Evolutionary conservation across 2,329 filamentous ascomycete species (phyloP), one percentile per base, ranked within the genome.

Genomic region (Fusarium mundagurra): DNA sequence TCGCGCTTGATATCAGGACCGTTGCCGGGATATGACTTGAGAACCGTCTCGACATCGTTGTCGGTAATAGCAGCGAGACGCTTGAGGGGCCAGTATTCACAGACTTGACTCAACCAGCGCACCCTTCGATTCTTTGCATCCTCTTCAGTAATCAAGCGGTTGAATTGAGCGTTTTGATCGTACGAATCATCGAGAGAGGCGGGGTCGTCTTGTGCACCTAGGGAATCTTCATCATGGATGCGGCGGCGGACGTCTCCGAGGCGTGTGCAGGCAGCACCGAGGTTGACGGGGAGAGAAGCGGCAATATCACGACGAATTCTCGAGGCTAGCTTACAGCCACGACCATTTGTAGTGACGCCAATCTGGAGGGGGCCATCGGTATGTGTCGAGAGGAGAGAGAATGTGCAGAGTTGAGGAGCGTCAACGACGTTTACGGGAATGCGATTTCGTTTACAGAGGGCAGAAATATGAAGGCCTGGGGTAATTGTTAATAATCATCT

Each of bases 1-100:
- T 51, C 48, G 70, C 71, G 60, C 75, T 78, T 74, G 77, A 78
- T 69, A 20, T 73, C 69, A 5, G 68, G 64, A 5, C 62, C 60
- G 75, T 79, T 57, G 64, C 78, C 79, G 10, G 87, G 84, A 78
- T 97, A 98, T 6, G 93, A 91, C 71, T 89, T 85, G n/a, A 99
- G 87, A 1, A 98, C 90, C 18, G 85, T 82, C 22, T 94, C 90
- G 12, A 98, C 91, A 76, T 98, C 95, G 14, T 88, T 88, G 78
- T 98, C 94, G 8, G 89, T 92, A 72, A 98, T 92, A 45, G 88
- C 87, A 13, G 95, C 94, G 3, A 99, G 88, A 24, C 93, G 90
- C 72, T 91, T 92, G 33, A 99, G 87, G 4, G 96, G 95, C 96
- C 96, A 99, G 84, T 99, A 99, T 85, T 99, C 96, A 87, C 96